Percentiles rank a stretch among this genome's conserved stretches.
phyloP scores from a whole-genome alignment of 2,329 filamentous ascomycete genomes.

The Alternaria solani region DNA sequence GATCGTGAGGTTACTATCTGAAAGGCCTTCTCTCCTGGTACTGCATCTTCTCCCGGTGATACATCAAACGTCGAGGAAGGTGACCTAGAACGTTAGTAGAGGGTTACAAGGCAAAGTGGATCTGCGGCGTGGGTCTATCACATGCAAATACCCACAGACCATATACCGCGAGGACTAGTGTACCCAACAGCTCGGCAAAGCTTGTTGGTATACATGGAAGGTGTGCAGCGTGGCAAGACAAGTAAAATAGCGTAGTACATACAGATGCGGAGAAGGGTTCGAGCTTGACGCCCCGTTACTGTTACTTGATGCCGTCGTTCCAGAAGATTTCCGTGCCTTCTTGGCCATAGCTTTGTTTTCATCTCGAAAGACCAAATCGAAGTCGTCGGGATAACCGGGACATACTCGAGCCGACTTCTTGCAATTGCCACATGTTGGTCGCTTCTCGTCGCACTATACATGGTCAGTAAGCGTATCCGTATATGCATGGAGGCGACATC shows the following conservation, averaged over 20 bases:
- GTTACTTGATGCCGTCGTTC: slow-evolving; percentile 25
- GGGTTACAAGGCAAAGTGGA: slow-evolving; percentile 4
- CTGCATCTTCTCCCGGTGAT: slow-evolving; percentile 16
- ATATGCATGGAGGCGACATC: neutral
- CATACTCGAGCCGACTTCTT: slow-evolving; percentile 44
- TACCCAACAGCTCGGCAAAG: neutral
- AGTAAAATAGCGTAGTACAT: slow-evolving; percentile 22
- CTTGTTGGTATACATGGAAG: neutral
- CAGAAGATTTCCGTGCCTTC: slow-evolving; percentile 61
- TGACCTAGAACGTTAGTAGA: slow-evolving; percentile 32
- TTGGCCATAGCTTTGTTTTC: slow-evolving; percentile 74
- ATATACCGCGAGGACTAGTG: neutral
- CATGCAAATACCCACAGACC: slow-evolving; percentile 1
- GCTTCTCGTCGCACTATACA: slow-evolving; percentile 47
- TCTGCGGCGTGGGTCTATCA: neutral
- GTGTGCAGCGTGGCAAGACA: neutral
- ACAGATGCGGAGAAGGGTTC: slow-evolving; percentile 43
- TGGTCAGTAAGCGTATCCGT: slow-evolving; percentile 13
- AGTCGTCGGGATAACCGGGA: slow-evolving; percentile 64
- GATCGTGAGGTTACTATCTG: slow-evolving; percentile 21
- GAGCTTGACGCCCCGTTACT: slow-evolving; percentile 31
- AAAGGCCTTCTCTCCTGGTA: slow-evolving; percentile 7
- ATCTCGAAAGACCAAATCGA: slow-evolving; percentile 76
- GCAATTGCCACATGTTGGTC: slow-evolving; percentile 48
- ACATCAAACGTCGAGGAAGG: slow-evolving; percentile 30